A percentile compares a stretch with the other conserved stretches of the same genome.
phyloP scores from a whole-genome alignment of 2,329 filamentous ascomycete genomes.

The Mycogone perniciosa region DNA sequence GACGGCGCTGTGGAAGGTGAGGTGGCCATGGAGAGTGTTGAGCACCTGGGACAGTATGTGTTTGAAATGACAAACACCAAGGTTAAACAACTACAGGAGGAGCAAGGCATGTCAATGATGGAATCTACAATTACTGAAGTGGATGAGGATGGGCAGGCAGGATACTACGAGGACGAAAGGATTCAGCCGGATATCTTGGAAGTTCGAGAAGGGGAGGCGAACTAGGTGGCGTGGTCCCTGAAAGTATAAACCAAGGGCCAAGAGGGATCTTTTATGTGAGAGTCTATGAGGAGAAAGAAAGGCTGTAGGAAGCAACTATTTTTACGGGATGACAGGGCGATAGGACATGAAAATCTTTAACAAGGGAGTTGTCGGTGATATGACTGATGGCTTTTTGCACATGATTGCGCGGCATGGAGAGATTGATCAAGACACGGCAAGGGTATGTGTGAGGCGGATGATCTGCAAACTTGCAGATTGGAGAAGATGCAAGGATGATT shows the following conservation, averaged over 20 bases:
- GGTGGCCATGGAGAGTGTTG: slow-evolving; percentile 79
- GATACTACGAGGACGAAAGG: slow-evolving; percentile 25
- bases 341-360: no score
- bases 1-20: slow-evolving; percentile 42
- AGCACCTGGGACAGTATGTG: slow-evolving; percentile 94
- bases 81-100: slow-evolving; percentile 42
- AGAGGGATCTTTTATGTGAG: not conserved
- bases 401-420: not conserved
- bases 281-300: no score
- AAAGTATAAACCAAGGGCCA: not conserved
- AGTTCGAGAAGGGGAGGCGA: slow-evolving; percentile 27
- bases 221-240: slow-evolving; percentile 1
- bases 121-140: slow-evolving; percentile 21
- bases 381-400: no score
- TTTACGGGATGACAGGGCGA: no score
- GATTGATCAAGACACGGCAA: not conserved
- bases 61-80: slow-evolving; percentile 82
- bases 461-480: slow-evolving; percentile 8
- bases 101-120: slow-evolving; percentile 20
- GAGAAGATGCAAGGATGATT: no score
- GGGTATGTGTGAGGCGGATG: slow-evolving; percentile 1
- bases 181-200: slow-evolving; percentile 30
- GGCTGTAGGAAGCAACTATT: no score
- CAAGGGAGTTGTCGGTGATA: no score
- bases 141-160: slow-evolving; percentile 26